Base-by-base conservation (phyloP, 73 alveolate genomes). In the Breviolum minutum region DNA sequence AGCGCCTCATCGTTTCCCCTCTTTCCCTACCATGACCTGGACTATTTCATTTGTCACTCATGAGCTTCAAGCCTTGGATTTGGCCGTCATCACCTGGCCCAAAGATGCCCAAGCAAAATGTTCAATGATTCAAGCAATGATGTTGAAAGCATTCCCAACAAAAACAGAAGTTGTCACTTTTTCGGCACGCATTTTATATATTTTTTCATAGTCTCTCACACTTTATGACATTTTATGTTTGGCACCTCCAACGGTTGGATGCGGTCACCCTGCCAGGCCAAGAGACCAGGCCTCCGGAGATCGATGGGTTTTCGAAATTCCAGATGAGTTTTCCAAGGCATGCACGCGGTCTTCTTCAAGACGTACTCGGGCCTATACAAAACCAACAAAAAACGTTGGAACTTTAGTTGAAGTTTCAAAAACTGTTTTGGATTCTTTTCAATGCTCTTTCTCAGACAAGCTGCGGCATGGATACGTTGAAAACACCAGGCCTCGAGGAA, bases 201-300 rank as follows among this genome's bases (percentile, higher is more conserved):
- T n/a, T n/a, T n/a, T n/a, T n/a, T n/a, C n/a, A n/a, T n/a, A n/a
- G n/a, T n/a, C n/a, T n/a, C n/a, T n/a, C n/a, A n/a, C n/a, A n/a
- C n/a, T n/a, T n/a, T n/a, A n/a, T n/a, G n/a, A n/a, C n/a, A n/a
- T n/a, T n/a, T n/a, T n/a, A n/a, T n/a, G n/a, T n/a, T n/a, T n/a
- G 64, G 6, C 22, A 30, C 95, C 96, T 89, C 96, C 73, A 61
- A 30, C 5, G 96, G 96, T 54, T 90, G 97, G 87, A 90, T 54
- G 9, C 97, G 97, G 62, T 90, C 97, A 5, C 97, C 97, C 76
- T 90, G 97, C 97, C 97, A 90, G n/a, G 97, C 97, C 88, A 90
- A 54, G 2, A 90, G 84, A 2, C 97, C 97, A 6, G 97, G 97
- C 97, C 95, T 88, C 71, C 16, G 83, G 83, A 68, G 83, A 68